These are phyloP conservation scores for Ogataea trehalophila DNA, from an alignment of 805 yeast species.

Conservation along the genomic window DNA sequence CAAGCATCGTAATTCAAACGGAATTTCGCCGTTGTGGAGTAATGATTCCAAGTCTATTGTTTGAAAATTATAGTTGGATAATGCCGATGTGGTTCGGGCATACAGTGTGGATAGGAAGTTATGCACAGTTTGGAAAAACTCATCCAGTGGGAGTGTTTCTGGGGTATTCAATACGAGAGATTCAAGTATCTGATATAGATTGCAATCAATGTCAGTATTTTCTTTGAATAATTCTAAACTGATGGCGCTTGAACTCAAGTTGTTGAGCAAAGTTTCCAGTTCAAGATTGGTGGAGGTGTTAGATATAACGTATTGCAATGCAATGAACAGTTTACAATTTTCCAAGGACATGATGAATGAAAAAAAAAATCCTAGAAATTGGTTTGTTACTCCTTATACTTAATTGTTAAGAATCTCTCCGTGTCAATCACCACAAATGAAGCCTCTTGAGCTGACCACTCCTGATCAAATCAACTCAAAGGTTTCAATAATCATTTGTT, in stretches of 20 bases:
- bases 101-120: not conserved
- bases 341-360: too few relatives aligned
- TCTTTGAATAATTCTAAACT: not conserved
- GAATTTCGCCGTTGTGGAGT: not conserved
- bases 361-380: too few relatives aligned
- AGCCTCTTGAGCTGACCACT: too few relatives aligned
- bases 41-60: not conserved
- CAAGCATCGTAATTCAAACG: not conserved
- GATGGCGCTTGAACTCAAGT: not conserved
- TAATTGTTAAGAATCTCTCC: too few relatives aligned
- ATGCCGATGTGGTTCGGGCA: not conserved
- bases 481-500: too few relatives aligned
- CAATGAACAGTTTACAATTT: not conserved
- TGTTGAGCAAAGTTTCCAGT: not conserved
- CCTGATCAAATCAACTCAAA: too few relatives aligned
- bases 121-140: not conserved
- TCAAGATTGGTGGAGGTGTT: not conserved
- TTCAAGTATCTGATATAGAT: slow-evolving; percentile 2
- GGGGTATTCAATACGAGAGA: slow-evolving; percentile 3
- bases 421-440: too few relatives aligned
- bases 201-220: not conserved
- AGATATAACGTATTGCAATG: not conserved
- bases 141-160: slow-evolving; percentile 1
- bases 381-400: too few relatives aligned
- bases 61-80: not conserved